phyloP scores from a whole-genome alignment of 495 filamentous ascomycete species.

The Penicillium salamii region DNA sequence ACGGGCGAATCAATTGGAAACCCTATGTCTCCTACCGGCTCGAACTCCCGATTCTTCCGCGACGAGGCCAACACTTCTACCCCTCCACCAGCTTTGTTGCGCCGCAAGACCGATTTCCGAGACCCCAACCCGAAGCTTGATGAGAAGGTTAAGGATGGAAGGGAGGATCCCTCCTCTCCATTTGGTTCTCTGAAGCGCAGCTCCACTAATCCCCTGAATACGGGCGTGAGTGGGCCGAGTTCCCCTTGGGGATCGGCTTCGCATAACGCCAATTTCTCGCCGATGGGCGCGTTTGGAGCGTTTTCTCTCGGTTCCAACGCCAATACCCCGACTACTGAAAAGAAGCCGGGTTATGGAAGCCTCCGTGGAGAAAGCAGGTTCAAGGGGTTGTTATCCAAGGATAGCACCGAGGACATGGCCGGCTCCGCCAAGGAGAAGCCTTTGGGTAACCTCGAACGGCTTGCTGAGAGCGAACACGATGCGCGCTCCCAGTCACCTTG shows the following conservation, averaged over 20 bases:
- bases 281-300: constrained; percentile 84
- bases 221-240: constrained; percentile 47
- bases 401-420: constrained; percentile 63
- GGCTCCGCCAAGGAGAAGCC: constrained; percentile 53
- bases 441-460: constrained; percentile 49
- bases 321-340: constrained; percentile 60
- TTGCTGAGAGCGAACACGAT: constrained; percentile 49
- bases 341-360: constrained; percentile 65
- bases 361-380: constrained; percentile 75
- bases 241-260: constrained; percentile 70
- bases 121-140: constrained; percentile 42
- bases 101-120: constrained; percentile 70
- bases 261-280: constrained; percentile 57
- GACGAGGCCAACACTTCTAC: constrained; percentile 59
- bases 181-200: constrained; percentile 67
- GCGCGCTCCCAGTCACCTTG: constrained; percentile 49
- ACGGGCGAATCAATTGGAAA: constrained; percentile 71
- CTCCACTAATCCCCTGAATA: constrained; percentile 60
- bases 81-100: constrained; percentile 63
- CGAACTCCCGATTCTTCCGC: constrained; percentile 52
- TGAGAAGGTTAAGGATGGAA: constrained; percentile 45
- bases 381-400: constrained; percentile 77
- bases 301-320: constrained; percentile 61
- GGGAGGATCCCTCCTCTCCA: constrained; percentile 46
- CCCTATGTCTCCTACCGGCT: constrained; percentile 54